Base-by-base conservation (phyloP, 805 yeast genomes). In the Zygoascus biomembranicola region DNA sequence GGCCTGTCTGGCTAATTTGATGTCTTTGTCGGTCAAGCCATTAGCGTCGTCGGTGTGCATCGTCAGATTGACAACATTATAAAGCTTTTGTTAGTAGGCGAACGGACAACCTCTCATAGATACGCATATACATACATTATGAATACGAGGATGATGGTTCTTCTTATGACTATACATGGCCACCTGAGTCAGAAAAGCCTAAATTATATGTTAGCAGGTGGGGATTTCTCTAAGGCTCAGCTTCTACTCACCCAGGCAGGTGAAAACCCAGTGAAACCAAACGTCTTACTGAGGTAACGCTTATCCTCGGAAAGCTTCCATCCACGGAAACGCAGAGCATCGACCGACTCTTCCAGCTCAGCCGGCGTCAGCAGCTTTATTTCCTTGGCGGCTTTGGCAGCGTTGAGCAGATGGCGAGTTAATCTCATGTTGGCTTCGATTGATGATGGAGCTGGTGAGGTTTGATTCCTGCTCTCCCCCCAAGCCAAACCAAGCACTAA, bases 141-240 rank as follows among this genome's bases (percentile, higher is more conserved):
- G 48, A 9, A 61, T 61, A 14, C 44, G 35, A 4, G 64, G 61
- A 49, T 61, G 64, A 35, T 61, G 64, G 32, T 54, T 52, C 39
- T 59, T 59, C 26, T 35, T 45, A 32, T 61, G 64, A 23, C 59
- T 23, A 26, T 53, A 53, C 60, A 61, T 55, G 9, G 64, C 63
- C 23, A 60, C 60, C 43, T 61, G 61, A 8, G 59, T 57, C n/a
- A 60, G 50, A 43, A 61, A 61, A 11, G 59, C 61, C 61, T 57
- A n/a, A 14, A 37, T 14, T 57, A n/a, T 13, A 37, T 14, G 32
- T 35, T 37, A 47, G 54, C 13, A 10, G 13, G 14, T 5, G 9
- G 19, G 8, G 19, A 2, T 16, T 20, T 5, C 4, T 19, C 16
- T 6, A 10, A 14, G 37, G 13, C 48, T 26, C 47, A 10, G 5